Base-by-base conservation (phyloP, 371 early-diverging fungal genomes). In the Dichotomocladium elegans region DNA sequence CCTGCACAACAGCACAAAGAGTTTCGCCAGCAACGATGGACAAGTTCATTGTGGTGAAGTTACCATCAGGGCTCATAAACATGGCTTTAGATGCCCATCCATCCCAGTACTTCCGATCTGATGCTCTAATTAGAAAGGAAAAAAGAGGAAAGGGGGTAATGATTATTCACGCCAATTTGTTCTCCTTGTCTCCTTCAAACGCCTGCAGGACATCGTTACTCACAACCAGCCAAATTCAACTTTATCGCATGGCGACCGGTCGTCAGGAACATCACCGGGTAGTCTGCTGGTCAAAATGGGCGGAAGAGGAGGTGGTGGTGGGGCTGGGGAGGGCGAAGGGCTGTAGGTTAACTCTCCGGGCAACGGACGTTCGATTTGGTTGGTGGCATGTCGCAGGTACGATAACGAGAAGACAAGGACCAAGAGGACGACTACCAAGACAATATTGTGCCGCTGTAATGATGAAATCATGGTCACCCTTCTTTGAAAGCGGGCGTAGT, bases 31-130 rank as follows among this genome's bases (percentile, higher is more conserved):
- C 47, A 9, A 52, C 31, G 21, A 69, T 64, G 11, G 55, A 51
- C 1, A 66, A 59, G 35, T 68, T 58, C 11, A 59, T 53, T 25
- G 58, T 49, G 2, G 67, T 72, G 24, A 59, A 66, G 9, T 53
- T 60, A 22, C 70, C 73, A 25, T 72, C 70, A 17, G 47, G 30
- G 27, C 55, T 61, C 44, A 72, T 48, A 44, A 72, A 66, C 66
- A 72, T 69, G 30, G 63, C 48, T 46, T 72, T 72, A 22, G 61
- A 58, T 9, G 50, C 29, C 64, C 66, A 64, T 9, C 73, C 70
- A 60, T 69, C 67, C 73, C 73, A 72, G 42, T 68, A 58, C 8
- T 54, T 45, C 47, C 69, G 51, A 44, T 68, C 69, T 7, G 61
- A 51, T 26, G 66, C 64, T 12, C 72, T 72, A 40, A 50, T 55